Conservation (phyloP, 495 filamentous ascomycete genomes). For the Sporormia fimetaria region DNA sequence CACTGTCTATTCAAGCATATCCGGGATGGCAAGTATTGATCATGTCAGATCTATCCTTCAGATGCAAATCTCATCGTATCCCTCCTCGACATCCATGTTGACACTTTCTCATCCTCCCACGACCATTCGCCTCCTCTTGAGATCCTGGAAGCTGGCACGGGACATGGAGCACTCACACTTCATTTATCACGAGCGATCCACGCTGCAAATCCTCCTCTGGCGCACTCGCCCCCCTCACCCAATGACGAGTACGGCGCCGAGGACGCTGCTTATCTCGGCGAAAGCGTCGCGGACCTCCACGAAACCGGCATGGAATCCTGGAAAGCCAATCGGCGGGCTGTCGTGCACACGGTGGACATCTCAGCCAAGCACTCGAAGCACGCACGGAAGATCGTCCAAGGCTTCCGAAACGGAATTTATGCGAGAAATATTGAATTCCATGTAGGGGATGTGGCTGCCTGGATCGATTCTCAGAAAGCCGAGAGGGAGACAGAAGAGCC, state of each 20-base stretch:
- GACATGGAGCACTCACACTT: conserved; percentile 64
- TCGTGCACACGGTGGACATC: conserved; percentile 62
- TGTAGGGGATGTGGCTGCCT: conserved; percentile 51
- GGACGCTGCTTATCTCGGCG: conserved; percentile 16
- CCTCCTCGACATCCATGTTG: conserved; percentile 59
- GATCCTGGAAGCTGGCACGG: conserved; percentile 73
- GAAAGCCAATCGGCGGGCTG: conserved; percentile 45
- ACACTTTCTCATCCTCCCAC: conserved; percentile 30
- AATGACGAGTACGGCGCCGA: conserved; percentile 12
- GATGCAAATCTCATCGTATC: conserved; percentile 63
- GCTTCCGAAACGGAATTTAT: conserved; percentile 63
- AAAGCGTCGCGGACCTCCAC: conserved; percentile 16
- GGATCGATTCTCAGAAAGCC: conserved; percentile 38
- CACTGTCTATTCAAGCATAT: background rate
- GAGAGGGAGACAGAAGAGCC: conserved; percentile 30
- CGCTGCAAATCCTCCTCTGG: conserved; percentile 48
- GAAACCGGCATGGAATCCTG: conserved; percentile 30
- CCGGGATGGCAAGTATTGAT: conserved; percentile 8
- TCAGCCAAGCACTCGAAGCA: conserved; percentile 45
- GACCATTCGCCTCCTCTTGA: conserved; percentile 39
- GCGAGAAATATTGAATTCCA: conserved; percentile 56
- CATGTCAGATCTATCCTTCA: conserved; percentile 56
- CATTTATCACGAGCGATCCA: conserved; percentile 64
- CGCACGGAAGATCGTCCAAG: conserved; percentile 48
- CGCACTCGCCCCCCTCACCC: conserved; percentile 14